Evolutionary conservation across 495 filamentous ascomycete genomes (phyloP), one percentile per base, ranked within the genome.

Genomic region (Aspergillus diversus): DNA sequence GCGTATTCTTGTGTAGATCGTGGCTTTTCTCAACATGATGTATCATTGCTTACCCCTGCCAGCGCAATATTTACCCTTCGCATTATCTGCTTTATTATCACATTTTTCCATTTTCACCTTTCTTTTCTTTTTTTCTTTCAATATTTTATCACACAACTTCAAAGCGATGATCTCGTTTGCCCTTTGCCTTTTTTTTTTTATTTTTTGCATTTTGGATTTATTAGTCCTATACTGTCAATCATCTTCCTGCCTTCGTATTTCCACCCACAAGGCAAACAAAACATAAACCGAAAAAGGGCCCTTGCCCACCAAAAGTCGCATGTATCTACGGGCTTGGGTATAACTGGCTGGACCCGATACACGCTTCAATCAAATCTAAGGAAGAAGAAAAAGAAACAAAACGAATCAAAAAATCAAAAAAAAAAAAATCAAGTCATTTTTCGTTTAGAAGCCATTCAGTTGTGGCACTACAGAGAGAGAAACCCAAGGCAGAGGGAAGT

Each of bases 41-140:
- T 27, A 27, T 27, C 21, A 27, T 27, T 27, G 21, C 21, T 27
- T 2, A 27, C 21, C 21, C 21, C 21, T 27, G 21, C 21, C 21
- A 27, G 21, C 21, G 21, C 21, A 27, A 27, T 27, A 27, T 27
- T 27, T 27, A 27, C 21, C 21, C 21, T 27, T 27, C 21, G 21
- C 21, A 27, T 27, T 27, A 1, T 27, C 21, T 27, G 21, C 21
- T 27, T 27, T 27, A 27, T 27, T 27, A 27, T 27, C 21, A 27
- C 21, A 32, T 42, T 63, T 65, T 55, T 39, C 53, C 53, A 37
- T 43, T 52, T 61, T 57, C 57, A 42, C 46, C 17, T 33, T 54
- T 48, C 51, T 53, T 35, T 59, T 63, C 43, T 65, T 66, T 52
- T 27, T 59, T 17, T 37, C 7, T n/a, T n/a, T n/a, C n/a, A n/a